Conservation (phyloP, 2,329 filamentous ascomycete genomes). For the Capronia epimyces region DNA sequence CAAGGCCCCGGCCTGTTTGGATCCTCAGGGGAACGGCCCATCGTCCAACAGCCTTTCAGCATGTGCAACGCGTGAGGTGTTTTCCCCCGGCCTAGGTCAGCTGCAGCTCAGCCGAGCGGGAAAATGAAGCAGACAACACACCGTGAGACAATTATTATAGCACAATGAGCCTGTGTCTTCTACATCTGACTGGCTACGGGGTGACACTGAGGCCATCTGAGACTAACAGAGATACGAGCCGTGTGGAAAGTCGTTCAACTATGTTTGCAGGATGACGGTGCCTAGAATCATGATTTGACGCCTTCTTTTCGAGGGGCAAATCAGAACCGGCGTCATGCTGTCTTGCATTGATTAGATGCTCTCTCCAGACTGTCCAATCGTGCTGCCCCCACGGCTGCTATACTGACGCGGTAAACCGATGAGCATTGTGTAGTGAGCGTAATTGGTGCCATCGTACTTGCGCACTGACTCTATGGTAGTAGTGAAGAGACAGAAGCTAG, state of each 20-base stretch:
- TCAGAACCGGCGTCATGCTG: conserved; percentile 12
- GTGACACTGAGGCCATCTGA: conserved; percentile 5
- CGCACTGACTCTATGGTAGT: conserved; percentile 6
- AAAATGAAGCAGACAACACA: background rate
- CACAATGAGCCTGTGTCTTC: background rate
- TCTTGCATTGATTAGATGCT: conserved; percentile 4
- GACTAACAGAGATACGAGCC: too few species aligned
- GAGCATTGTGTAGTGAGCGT: conserved; percentile 1
- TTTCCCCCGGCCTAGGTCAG: background rate
- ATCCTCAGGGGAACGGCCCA: conserved; percentile 14
- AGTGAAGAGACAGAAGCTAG: background rate
- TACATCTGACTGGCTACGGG: conserved; percentile 8
- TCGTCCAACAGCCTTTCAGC: background rate
- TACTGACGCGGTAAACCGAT: background rate
- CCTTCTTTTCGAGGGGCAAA: conserved; percentile 13
- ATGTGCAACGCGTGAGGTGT: conserved; percentile 15
- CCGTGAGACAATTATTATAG: conserved; percentile 15
- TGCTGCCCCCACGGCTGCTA: background rate
- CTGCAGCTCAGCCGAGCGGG: too few species aligned
- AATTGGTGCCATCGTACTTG: conserved; percentile 20
- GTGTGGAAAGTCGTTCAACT: too few species aligned
- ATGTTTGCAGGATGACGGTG: background rate
- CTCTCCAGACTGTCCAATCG: conserved; percentile 11
- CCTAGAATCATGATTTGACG: conserved; percentile 10
- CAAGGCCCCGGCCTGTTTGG: conserved; percentile 2